Base-by-base conservation (phyloP, 352 stramenopile genomes). In the Phytophthora pinifolia region DNA sequence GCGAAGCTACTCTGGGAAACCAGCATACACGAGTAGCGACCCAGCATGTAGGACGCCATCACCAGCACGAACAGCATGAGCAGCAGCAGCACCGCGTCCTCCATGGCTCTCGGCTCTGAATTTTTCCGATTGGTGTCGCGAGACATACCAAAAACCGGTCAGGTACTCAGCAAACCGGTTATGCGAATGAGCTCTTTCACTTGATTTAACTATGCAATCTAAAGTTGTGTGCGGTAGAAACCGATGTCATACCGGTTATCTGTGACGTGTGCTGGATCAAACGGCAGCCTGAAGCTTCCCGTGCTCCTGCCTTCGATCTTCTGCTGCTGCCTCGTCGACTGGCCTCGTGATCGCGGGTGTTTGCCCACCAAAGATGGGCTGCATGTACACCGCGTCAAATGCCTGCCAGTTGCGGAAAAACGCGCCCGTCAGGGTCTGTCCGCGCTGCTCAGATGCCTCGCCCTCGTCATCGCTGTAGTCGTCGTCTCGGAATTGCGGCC, bases 21-120 rank as follows among this genome's bases (percentile, higher is more conserved):
- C n/a, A 92, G 25, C 76, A 91, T 92, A 53, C 79, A 90, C 46
- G 84, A 80, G 72, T 88, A 90, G 33, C 80, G 80, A 51, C 90
- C 84, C 32, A 94, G 69, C 75, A 92, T 82, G 70, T 87, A 94
- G 56, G 84, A 94, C 29, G 81, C 81, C 74, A 94, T 91, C 52
- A 94, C 85, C 58, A 92, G 76, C 65, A 92, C 76, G 60, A 94
- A 86, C 61, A 94, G 77, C 78, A 94, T 88, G 35, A 82, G 63
- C 58, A 94, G 76, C 55, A 94, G 60, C 44, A 94, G 64, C 65
- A 94, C 77, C 12, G 76, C 80, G 64, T 92, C 85, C 50, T 92
- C 82, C 82, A 94, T 94, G 5, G 14, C 30, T 22, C 52, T 59
- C 46, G 15, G 30, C 29, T 44, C 33, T 47, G 20, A 54, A 29